Percentiles rank a stretch among this genome's conserved stretches.
Evolutionary conservation across 768 basidiomycete genomes (phyloP).

Genomic region (Lyophyllum decastes): DNA sequence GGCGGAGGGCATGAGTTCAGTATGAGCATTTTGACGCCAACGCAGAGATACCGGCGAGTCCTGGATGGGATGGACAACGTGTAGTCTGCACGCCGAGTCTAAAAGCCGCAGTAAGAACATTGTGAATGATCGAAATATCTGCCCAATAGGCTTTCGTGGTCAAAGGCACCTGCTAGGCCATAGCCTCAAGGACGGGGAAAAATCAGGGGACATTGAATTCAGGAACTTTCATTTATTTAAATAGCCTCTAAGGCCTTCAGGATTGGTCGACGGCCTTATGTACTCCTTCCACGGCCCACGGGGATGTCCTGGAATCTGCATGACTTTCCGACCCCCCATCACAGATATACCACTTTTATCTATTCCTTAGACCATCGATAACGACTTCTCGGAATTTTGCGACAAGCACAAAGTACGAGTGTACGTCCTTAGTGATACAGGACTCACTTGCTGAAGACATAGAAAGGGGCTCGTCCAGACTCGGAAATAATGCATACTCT

Average conservation of each 20-base stretch:
- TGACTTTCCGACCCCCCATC: conserved; percentile 2
- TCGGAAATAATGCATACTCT: no score
- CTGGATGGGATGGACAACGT: conserved; percentile 10
- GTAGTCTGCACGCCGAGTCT: conserved; percentile 4
- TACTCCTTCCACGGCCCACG: conserved; percentile 11
- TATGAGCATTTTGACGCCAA: background rate
- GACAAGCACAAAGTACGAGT: background rate
- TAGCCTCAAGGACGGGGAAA: background rate
- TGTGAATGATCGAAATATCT: background rate
- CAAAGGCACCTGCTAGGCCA: conserved; percentile 3
- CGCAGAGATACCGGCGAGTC: background rate
- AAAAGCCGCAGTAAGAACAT: background rate
- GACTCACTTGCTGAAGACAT: background rate
- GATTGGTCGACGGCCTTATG: background rate
- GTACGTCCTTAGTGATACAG: background rate
- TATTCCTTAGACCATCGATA: conserved; percentile 12
- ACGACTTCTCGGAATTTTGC: background rate
- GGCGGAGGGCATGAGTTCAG: background rate
- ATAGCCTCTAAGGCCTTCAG: background rate
- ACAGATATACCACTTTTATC: conserved; percentile 13
- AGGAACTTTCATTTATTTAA: conserved; percentile 7
- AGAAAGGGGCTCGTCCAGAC: background rate
- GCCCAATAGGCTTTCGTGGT: conserved; percentile 6
- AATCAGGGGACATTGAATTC: background rate
- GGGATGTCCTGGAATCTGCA: conserved; percentile 5